Evolutionary conservation across 495 filamentous ascomycete genomes (phyloP).

Genomic region (Xanthoparmelia taractica): DNA sequence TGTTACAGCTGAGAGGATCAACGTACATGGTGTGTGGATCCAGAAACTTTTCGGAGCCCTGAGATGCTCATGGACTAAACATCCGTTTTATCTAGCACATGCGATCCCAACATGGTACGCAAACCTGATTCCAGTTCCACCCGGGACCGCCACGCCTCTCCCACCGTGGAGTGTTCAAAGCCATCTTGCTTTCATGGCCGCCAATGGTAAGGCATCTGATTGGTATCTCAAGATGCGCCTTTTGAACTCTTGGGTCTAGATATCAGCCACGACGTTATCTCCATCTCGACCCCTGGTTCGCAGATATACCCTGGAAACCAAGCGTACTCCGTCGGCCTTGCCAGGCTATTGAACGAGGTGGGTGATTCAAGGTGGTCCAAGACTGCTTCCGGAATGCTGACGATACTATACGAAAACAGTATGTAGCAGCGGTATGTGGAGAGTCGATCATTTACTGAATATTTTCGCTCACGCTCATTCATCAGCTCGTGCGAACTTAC

Average conservation of each 20-base stretch:
- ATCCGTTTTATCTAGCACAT: neutral
- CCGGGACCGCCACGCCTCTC: neutral
- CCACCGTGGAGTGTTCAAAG: neutral
- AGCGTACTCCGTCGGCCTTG: neutral
- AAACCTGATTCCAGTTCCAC: neutral
- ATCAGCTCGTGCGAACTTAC: neutral
- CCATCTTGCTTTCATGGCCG: neutral
- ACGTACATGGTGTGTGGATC: neutral
- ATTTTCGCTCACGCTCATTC: neutral
- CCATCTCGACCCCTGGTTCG: neutral
- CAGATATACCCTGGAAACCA: neutral
- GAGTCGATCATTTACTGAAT: neutral
- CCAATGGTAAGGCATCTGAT: neutral
- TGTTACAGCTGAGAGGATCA: neutral
- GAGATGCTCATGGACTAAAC: neutral
- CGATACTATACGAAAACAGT: neutral
- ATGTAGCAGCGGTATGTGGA: neutral
- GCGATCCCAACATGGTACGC: neutral
- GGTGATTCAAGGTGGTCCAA: neutral
- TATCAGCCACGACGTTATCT: neutral
- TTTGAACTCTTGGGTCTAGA: neutral
- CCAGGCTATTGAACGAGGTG: neutral
- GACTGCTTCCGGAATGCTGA: neutral
- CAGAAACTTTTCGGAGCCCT: neutral
- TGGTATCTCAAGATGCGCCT: neutral